Conservation (phyloP, 2,329 filamentous ascomycete genomes). For the Fusarium nygamai region DNA sequence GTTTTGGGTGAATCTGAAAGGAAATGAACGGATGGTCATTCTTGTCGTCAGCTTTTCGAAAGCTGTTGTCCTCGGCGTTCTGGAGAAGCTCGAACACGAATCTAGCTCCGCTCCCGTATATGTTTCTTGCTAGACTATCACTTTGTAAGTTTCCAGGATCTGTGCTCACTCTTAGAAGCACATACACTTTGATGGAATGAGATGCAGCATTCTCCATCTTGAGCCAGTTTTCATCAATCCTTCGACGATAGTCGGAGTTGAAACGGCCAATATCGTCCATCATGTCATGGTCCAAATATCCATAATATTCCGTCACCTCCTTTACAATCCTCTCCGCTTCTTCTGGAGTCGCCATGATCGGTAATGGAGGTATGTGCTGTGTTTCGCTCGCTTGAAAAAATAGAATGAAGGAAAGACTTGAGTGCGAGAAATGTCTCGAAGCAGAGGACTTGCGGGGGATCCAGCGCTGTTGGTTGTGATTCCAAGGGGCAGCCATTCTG, state of each 20-base stretch:
- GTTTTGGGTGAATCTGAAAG: slow-evolving; percentile 23
- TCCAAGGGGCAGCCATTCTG: not conserved
- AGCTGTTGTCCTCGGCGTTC: slow-evolving; percentile 29
- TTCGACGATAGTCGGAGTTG: slow-evolving; percentile 23
- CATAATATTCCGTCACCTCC: slow-evolving; percentile 16
- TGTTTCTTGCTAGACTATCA: slow-evolving; percentile 22
- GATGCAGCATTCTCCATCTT: slow-evolving; percentile 20
- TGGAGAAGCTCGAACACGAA: slow-evolving; percentile 38
- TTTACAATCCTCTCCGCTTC: slow-evolving; percentile 23
- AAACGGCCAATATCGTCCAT: slow-evolving; percentile 28
- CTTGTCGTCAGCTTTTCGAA: not conserved
- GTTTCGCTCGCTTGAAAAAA: too few relatives aligned
- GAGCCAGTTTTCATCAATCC: slow-evolving; percentile 31
- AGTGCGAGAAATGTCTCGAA: not conserved
- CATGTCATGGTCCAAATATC: slow-evolving; percentile 21
- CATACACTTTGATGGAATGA: slow-evolving; percentile 28
- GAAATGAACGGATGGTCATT: not conserved
- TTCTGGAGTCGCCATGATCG: slow-evolving; percentile 16
- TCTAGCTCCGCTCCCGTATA: slow-evolving; percentile 29
- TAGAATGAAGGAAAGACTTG: not conserved
- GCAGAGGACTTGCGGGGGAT: rapidly evolving
- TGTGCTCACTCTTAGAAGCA: not conserved
- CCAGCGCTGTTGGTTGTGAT: not conserved
- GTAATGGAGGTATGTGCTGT: not conserved
- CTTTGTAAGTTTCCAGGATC: not conserved